Percentiles rank a stretch among this genome's conserved stretches.
These are phyloP conservation scores for Heimioporus sp. DNA, from an alignment of 768 basidiomycete genomes.

Conservation along the genomic window DNA sequence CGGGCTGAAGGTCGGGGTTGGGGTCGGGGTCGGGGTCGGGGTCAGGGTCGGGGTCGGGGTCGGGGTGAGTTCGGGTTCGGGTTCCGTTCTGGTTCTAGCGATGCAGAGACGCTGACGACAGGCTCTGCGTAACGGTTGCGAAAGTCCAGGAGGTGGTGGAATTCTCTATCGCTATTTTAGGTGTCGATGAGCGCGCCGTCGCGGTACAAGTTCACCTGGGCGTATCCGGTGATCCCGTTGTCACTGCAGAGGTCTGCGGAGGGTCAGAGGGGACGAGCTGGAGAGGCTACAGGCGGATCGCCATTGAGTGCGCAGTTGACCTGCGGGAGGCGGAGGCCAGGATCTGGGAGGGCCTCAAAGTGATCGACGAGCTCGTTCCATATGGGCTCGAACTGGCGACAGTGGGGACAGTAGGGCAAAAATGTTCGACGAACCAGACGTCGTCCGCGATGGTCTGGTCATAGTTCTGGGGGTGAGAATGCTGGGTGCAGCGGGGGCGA, in stretches of 20 bases:
- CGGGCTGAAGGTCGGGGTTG: too few species aligned
- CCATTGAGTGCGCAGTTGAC: conserved; percentile 78
- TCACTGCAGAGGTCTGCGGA: conserved; percentile 70
- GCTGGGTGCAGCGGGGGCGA: conserved; percentile 23
- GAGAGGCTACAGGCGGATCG: conserved; percentile 44
- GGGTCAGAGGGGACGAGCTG: background rate
- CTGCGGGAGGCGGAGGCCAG: conserved; percentile 64
- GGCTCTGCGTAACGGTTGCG: too few species aligned
- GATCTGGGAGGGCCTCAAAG: conserved; percentile 39
- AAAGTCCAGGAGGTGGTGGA: too few species aligned
- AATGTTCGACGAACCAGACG: conserved; percentile 75
- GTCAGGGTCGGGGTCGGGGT: too few species aligned
- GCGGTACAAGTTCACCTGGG: too few species aligned
- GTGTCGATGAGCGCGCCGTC: too few species aligned
- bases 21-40: too few species aligned
- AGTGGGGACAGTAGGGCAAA: conserved; percentile 83
- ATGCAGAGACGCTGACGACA: too few species aligned
- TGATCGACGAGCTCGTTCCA: conserved; percentile 70
- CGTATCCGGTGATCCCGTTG: too few species aligned
- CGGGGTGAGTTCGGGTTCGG: too few species aligned
- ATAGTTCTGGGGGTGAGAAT: conserved; percentile 61
- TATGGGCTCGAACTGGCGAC: conserved; percentile 73
- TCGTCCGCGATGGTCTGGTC: conserved; percentile 48
- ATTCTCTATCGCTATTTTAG: too few species aligned
- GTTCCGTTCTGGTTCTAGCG: too few species aligned